These are phyloP conservation scores for Omphalotus olearius DNA, from an alignment of 1,284 basidiomycete species.

Conservation along the genomic window DNA sequence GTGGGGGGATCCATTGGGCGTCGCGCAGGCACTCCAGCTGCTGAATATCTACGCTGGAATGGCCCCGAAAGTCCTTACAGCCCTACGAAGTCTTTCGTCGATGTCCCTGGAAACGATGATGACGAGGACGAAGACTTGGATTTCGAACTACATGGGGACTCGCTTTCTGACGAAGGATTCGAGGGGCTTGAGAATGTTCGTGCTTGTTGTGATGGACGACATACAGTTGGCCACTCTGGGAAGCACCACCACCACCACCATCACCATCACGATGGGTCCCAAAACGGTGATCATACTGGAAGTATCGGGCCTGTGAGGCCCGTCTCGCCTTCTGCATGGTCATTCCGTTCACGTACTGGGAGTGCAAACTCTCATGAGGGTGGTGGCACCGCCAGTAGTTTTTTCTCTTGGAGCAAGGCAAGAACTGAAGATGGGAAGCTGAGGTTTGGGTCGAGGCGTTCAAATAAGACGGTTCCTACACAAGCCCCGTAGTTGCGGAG, in stretches of 20 bases:
- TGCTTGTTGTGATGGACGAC: constrained; percentile 91
- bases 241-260: constrained; percentile 60
- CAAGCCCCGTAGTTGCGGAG: constrained; percentile 7
- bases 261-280: constrained; percentile 32
- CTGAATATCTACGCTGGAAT: constrained; percentile 80
- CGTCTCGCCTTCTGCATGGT: constrained; percentile 71
- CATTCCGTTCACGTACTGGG: constrained; percentile 71
- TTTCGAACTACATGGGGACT: constrained; percentile 74
- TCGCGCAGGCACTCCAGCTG: constrained; percentile 83
- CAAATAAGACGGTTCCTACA: constrained; percentile 12
- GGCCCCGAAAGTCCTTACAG: constrained; percentile 63
- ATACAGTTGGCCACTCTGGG: constrained; percentile 68
- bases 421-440: constrained; percentile 14
- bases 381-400: constrained; percentile 45
- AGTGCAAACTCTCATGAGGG: constrained; percentile 59
- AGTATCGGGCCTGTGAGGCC: constrained; percentile 43
- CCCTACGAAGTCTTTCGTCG: constrained; percentile 64
- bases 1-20: constrained; percentile 72
- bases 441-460: constrained; percentile 16
- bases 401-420: constrained; percentile 14
- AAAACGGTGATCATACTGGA: constrained; percentile 39
- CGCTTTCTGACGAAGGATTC: constrained; percentile 76
- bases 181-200: constrained; percentile 94
- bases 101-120: constrained; percentile 41
- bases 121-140: constrained; percentile 68